A percentile compares a stretch with the other conserved stretches of the same genome.
Evolutionary conservation across 805 yeast genomes (phyloP).

Genomic region (Yarrowia sp.): DNA sequence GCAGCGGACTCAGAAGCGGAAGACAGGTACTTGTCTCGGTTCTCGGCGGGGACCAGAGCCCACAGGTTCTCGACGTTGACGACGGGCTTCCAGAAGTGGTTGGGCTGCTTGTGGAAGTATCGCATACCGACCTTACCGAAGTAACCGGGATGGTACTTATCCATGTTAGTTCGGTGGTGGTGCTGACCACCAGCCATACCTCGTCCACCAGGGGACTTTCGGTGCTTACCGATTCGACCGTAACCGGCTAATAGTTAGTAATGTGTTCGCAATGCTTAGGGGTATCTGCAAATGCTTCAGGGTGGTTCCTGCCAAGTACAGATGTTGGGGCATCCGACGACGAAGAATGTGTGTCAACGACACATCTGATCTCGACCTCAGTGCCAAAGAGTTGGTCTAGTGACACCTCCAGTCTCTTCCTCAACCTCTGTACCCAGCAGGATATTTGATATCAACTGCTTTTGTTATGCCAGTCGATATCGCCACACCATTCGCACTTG

Average conservation of each 20-base stretch:
- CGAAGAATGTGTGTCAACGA: no score
- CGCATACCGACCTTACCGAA: constrained; percentile 99
- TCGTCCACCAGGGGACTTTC: constrained; percentile 99
- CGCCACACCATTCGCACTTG: constrained; percentile 28
- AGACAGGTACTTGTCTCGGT: constrained; percentile 90
- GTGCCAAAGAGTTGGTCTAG: no score
- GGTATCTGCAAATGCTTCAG: neutral
- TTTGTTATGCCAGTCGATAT: constrained; percentile 24
- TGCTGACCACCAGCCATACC: constrained; percentile 99
- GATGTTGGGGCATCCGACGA: neutral
- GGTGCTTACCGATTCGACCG: constrained; percentile 99
- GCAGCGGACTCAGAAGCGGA: constrained; percentile 85
- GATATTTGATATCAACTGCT: constrained; percentile 23
- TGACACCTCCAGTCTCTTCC: neutral
- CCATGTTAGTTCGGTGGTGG: constrained; percentile 99
- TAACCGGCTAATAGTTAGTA: constrained; percentile 80
- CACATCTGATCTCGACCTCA: no score
- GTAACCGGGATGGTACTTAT: constrained; percentile 99
- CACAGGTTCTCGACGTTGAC: constrained; percentile 98
- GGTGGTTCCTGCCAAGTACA: neutral
- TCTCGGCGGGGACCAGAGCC: constrained; percentile 90
- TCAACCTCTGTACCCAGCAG: constrained; percentile 9
- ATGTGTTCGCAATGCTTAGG: neutral
- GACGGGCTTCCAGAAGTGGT: constrained; percentile 97
- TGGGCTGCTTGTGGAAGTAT: constrained; percentile 94